Evolutionary conservation across 2,329 filamentous ascomycete genomes (phyloP).

Genomic region (Sporothrix euskadiensis): DNA sequence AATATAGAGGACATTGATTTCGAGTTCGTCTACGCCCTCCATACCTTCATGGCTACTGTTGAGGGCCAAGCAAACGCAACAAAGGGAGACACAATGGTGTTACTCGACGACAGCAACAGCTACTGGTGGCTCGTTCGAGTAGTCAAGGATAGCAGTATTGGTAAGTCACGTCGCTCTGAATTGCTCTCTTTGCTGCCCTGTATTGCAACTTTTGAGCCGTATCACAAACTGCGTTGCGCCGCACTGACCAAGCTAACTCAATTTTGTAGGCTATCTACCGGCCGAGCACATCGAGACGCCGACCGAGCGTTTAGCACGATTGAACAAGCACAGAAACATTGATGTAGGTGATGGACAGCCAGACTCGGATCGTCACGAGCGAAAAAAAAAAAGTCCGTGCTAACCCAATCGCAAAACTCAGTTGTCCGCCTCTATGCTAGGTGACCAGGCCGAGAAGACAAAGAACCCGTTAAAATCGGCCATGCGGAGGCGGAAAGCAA

Average conservation of each 20-base stretch:
- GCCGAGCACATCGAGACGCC: slow-evolving; percentile 98
- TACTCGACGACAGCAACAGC: slow-evolving; percentile 97
- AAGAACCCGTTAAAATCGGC: slow-evolving; percentile 82
- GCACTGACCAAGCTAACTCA: slow-evolving; percentile 26
- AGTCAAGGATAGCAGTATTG: slow-evolving; percentile 95
- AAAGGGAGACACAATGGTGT: slow-evolving; percentile 97
- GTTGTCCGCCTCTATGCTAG: slow-evolving; percentile 64
- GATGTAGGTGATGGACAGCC: slow-evolving; percentile 63
- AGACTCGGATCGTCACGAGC: no score
- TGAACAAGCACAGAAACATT: slow-evolving; percentile 98
- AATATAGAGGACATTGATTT: slow-evolving; percentile 98
- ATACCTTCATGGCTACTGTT: slow-evolving; percentile 96
- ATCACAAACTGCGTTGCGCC: background rate
- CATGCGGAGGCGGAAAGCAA: slow-evolving; percentile 77
- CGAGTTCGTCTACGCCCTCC: slow-evolving; percentile 97
- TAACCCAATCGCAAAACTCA: slow-evolving; percentile 38
- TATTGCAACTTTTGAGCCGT: background rate
- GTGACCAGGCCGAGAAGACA: slow-evolving; percentile 69
- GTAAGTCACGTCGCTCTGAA: slow-evolving; percentile 43
- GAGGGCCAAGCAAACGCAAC: slow-evolving; percentile 98
- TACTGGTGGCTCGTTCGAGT: slow-evolving; percentile 99
- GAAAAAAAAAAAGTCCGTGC: background rate
- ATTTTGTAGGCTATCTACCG: slow-evolving; percentile 76
- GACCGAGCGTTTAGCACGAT: slow-evolving; percentile 84
- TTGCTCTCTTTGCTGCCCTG: background rate